Base-by-base conservation (phyloP, 2,329 filamentous ascomycete species). In the Verticillium longisporum region DNA sequence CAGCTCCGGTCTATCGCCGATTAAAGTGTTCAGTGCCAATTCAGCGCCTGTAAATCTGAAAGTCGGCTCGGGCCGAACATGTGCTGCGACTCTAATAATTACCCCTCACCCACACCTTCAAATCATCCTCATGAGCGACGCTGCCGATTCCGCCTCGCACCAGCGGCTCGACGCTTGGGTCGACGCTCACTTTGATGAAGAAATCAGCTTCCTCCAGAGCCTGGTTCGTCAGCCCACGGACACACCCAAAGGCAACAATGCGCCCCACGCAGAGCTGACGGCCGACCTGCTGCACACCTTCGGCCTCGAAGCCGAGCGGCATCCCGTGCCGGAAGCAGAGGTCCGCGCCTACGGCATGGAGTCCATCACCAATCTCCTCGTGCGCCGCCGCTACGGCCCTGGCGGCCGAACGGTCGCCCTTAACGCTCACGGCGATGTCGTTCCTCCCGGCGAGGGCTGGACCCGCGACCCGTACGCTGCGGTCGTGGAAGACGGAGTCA, bases 341-440 rank as follows among this genome's bases (percentile, higher is more conserved):
- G 61, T 62, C 18, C 37, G 18, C 53, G 56, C 59, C 32, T 61
- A 62, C 21, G 61, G 61, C 21, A 62, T 62, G 59, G 41, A 61
- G 50, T 62, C 61, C 38, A 62, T 62, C 56, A 62, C 61, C 15
- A 62, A 62, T 37, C 59, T 62, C 18, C 59, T 62, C 21, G 59
- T 62, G 14, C 61, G 61, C 50, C 61, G 61, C 32, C 56, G 15
- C 21, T 62, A 61, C 38, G 56, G 33, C 18, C 15, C 37, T 3
- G 45, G 45, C 31, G 61, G 61, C 53, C 61, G 61, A 1, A 62
- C 61, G 6, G 41, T 62, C 6, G 61, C 61, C 3, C 59, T 62
- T 37, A 62, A 62, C 33, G 61, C 61, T 21, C 61, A 62, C 56
- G 61, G 61, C 50, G 61, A 62, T 58, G 60, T 61, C 36, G 60